These are phyloP conservation scores for Chenopodium formosanum DNA, from an alignment of 148 eudicot species.

Conservation along the genomic window DNA sequence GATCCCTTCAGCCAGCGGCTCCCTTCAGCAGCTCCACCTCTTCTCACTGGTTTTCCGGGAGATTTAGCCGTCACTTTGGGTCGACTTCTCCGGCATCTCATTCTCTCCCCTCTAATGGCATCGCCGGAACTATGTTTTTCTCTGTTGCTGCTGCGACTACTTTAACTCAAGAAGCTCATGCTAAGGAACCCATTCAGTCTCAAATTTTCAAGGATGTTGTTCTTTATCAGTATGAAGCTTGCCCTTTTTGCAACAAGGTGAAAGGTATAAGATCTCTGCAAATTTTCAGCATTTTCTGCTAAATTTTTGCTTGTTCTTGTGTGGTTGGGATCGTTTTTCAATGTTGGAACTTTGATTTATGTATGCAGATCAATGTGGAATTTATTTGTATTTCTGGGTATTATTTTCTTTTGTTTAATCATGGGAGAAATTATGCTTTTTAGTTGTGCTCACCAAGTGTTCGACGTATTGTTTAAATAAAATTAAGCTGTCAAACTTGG, in stretches of 20 bases:
- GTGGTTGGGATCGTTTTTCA: too few species aligned
- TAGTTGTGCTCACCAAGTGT: slow-evolving; percentile 19
- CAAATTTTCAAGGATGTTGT: slow-evolving; percentile 59
- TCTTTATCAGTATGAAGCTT: slow-evolving; percentile 93
- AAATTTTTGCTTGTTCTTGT: not conserved
- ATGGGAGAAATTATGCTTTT: not conserved
- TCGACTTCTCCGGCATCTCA: slow-evolving; percentile 18
- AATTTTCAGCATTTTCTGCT: not conserved
- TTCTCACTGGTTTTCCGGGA: not conserved
- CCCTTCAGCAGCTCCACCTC: not conserved
- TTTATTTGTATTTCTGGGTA: not conserved
- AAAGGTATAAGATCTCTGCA: slow-evolving; percentile 46
- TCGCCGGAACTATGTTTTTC: slow-evolving; percentile 42
- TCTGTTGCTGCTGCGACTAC: slow-evolving; percentile 41
- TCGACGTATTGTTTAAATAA: slow-evolving; percentile 12
- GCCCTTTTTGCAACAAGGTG: slow-evolving; percentile 97
- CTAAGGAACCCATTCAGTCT: slow-evolving; percentile 43
- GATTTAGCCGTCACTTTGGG: not conserved
- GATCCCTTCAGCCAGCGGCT: slow-evolving; percentile 12
- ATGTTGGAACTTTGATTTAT: not conserved
- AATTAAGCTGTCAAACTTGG: not conserved
- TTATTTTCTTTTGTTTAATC: not conserved
- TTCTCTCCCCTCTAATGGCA: slow-evolving; percentile 23
- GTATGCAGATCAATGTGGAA: not conserved
- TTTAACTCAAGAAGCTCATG: slow-evolving; percentile 41